Evolutionary conservation across 2,329 filamentous ascomycete genomes (phyloP).

Genomic region (Calonectria henricotiae): DNA sequence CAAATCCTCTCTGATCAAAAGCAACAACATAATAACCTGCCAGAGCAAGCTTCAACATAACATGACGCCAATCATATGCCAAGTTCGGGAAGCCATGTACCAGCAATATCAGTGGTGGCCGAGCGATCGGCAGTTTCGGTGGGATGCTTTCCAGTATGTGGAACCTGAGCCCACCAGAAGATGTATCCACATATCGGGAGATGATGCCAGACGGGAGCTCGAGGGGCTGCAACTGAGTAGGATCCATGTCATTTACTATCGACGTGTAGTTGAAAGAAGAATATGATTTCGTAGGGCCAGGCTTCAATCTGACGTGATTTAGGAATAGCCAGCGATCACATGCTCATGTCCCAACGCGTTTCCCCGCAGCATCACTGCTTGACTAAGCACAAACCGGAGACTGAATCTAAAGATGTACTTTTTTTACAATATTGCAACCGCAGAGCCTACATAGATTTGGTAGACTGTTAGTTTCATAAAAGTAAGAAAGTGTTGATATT

Average conservation of each 20-base stretch:
- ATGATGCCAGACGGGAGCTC: neutral
- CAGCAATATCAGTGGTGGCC: constrained; percentile 5
- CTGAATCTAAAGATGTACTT: neutral
- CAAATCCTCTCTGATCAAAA: constrained; percentile 8
- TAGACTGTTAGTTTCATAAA: too few species aligned
- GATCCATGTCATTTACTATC: neutral
- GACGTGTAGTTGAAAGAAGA: too few species aligned
- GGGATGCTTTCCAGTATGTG: constrained; percentile 10
- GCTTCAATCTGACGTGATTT: neutral
- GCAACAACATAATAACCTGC: constrained; percentile 3
- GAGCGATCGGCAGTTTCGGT: neutral
- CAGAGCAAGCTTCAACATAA: neutral
- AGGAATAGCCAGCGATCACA: constrained; percentile 1
- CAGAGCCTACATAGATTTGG: too few species aligned
- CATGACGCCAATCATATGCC: constrained; percentile 15
- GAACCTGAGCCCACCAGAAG: neutral
- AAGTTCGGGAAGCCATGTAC: constrained; percentile 12
- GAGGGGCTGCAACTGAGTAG: neutral
- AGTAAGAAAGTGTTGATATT: too few species aligned
- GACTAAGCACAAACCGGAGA: neutral
- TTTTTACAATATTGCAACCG: too few species aligned
- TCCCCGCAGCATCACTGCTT: neutral
- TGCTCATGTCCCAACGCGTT: neutral
- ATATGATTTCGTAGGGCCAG: too few species aligned
- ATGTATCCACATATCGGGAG: constrained; percentile 8